These are phyloP conservation scores for Suhomyces sp. DNA, from an alignment of 805 yeast genomes.

Conservation along the genomic window DNA sequence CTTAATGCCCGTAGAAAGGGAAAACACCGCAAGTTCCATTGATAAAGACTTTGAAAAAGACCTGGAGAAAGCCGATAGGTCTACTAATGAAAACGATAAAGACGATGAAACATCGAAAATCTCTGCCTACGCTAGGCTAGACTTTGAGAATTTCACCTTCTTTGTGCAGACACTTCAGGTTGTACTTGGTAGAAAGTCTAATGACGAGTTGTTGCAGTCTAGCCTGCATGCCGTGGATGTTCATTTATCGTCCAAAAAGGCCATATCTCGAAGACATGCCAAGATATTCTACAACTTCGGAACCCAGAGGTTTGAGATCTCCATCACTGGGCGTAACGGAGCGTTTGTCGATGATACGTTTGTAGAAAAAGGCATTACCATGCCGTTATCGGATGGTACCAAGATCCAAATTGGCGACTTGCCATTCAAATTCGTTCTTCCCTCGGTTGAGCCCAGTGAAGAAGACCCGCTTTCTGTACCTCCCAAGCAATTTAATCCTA, in stretches of 20 bases:
- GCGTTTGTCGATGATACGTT: conserved; percentile 92
- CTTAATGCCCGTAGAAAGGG: conserved; percentile 16
- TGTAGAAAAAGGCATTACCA: conserved; percentile 87
- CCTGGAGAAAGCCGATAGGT: conserved; percentile 7
- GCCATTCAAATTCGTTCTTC: conserved; percentile 82
- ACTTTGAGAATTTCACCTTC: conserved; percentile 89
- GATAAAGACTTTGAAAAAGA: background rate
- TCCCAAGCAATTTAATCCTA: conserved; percentile 50
- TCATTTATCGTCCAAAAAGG: conserved; percentile 87
- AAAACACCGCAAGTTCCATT: conserved; percentile 1
- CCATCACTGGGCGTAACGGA: conserved; percentile 92
- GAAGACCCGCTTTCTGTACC: conserved; percentile 11
- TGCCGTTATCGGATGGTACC: conserved; percentile 77
- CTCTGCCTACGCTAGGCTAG: conserved; percentile 71
- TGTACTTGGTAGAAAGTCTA: conserved; percentile 80
- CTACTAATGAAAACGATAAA: conserved; percentile 5
- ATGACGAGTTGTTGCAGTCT: conserved; percentile 49
- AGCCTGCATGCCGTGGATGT: conserved; percentile 82
- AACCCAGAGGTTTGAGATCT: conserved; percentile 87
- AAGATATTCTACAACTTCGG: conserved; percentile 96
- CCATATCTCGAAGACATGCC: conserved; percentile 91
- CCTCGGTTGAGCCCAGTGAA: conserved; percentile 52
- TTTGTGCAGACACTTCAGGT: conserved; percentile 96
- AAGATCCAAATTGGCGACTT: conserved; percentile 92
- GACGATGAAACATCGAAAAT: conserved; percentile 29